Conservation (phyloP, 176 grass and related monocot species). For the Triticum timopheevii region DNA sequence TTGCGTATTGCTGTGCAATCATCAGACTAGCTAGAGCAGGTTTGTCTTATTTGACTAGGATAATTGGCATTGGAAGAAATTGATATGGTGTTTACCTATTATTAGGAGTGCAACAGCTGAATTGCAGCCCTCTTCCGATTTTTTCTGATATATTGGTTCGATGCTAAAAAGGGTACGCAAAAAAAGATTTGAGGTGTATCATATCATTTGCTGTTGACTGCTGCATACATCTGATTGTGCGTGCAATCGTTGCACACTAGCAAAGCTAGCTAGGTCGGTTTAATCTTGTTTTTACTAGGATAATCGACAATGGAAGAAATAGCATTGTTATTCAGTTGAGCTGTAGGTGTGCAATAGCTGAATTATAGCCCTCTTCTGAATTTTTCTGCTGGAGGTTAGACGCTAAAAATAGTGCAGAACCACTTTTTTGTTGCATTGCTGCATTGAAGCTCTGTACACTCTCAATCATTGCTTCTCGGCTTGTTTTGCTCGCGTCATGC, state of each 20-base stretch:
- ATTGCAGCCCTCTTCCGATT: neutral
- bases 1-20: too few relatives aligned
- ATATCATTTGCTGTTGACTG: neutral
- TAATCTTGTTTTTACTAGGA: neutral
- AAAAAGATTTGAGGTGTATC: neutral
- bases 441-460: neutral
- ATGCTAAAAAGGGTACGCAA: neutral
- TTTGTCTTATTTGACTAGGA: neutral
- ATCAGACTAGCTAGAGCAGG: too few relatives aligned
- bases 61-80: neutral
- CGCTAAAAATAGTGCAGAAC: neutral
- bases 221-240: neutral
- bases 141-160: neutral
- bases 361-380: neutral
- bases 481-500: neutral
- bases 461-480: neutral
- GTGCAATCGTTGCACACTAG: neutral
- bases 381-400: neutral
- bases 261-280: neutral
- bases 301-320: neutral
- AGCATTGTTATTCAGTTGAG: neutral
- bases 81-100: too few relatives aligned
- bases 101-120: neutral
- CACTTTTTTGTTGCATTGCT: neutral
- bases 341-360: neutral